Conservation (phyloP, 1,139 yeast species). For the Nadsonia starkeyi-henricii region DNA sequence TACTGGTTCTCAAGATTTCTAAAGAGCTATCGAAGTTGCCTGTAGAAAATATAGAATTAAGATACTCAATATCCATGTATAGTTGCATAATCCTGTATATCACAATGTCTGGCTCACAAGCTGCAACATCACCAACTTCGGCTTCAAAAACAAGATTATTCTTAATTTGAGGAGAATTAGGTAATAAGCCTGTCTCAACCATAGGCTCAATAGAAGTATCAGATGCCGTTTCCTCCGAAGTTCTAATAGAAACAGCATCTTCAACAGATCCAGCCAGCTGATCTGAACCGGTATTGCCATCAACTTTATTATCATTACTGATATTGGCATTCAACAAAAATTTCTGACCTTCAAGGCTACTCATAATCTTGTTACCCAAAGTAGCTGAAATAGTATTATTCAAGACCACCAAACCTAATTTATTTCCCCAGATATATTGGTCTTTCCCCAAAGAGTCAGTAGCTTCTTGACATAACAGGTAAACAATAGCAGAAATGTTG, state of each 20-base stretch:
- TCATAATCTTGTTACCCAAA: not conserved
- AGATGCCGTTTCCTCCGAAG: too few species aligned
- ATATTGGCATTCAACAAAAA: too few species aligned
- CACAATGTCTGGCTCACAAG: too few species aligned
- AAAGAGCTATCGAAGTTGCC: not conserved
- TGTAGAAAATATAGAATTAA: not conserved
- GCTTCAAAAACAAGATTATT: too few species aligned
- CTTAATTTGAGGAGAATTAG: too few species aligned
- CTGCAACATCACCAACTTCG: too few species aligned
- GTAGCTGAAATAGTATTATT: not conserved
- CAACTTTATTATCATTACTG: too few species aligned
- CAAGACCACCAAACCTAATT: not conserved
- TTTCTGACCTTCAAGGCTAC: not conserved
- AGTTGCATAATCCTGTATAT: not conserved
- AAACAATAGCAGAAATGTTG: not conserved
- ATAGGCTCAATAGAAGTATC: too few species aligned
- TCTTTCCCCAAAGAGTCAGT: not conserved
- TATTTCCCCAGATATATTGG: not conserved
- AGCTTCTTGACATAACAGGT: not conserved
- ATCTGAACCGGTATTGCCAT: too few species aligned
- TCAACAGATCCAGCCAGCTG: too few species aligned
- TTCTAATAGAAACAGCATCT: too few species aligned
- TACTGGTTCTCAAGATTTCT: not conserved
- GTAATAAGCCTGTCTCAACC: too few species aligned
- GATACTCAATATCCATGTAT: not conserved